Evolutionary conservation across 2,329 filamentous ascomycete species (phyloP).

Genomic region (Fusarium nisikadoi): DNA sequence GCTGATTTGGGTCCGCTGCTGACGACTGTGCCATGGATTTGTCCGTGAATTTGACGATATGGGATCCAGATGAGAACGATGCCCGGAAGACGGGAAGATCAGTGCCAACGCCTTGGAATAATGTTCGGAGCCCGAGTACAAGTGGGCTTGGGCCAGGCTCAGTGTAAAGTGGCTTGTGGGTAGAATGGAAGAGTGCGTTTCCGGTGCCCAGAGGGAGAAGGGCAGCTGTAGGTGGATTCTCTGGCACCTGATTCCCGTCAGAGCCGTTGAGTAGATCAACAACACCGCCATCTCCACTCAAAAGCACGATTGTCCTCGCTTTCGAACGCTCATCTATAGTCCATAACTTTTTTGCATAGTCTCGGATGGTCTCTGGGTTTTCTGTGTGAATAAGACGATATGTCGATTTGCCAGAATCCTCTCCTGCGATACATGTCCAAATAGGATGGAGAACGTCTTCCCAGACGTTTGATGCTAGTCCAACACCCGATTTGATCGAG

Average conservation of each 20-base stretch:
- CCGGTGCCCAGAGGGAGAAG: conserved; percentile 72
- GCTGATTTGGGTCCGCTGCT: conserved; percentile 8
- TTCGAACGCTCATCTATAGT: conserved; percentile 48
- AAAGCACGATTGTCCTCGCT: conserved; percentile 71
- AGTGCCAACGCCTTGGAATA: conserved; percentile 66
- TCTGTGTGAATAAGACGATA: conserved; percentile 67
- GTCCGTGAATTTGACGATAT: conserved; percentile 54
- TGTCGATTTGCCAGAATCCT: background rate
- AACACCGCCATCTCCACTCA: conserved; percentile 89
- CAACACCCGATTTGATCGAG: conserved; percentile 73
- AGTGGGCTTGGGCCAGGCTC: conserved; percentile 53
- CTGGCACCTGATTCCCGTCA: conserved; percentile 34
- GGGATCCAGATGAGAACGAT: conserved; percentile 68
- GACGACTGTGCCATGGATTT: conserved; percentile 7
- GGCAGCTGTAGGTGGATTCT: conserved; percentile 56
- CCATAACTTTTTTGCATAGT: conserved; percentile 64
- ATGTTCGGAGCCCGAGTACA: conserved; percentile 63
- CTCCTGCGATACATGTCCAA: conserved; percentile 54
- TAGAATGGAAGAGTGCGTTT: conserved; percentile 72
- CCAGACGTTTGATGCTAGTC: conserved; percentile 67
- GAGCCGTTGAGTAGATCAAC: conserved; percentile 81
- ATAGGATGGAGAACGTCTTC: conserved; percentile 65
- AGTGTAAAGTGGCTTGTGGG: conserved; percentile 67
- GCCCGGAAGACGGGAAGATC: conserved; percentile 72
- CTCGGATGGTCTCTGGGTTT: conserved; percentile 69